phyloP scores from a whole-genome alignment of 805 yeast species.

The Candida fluviatilis region DNA sequence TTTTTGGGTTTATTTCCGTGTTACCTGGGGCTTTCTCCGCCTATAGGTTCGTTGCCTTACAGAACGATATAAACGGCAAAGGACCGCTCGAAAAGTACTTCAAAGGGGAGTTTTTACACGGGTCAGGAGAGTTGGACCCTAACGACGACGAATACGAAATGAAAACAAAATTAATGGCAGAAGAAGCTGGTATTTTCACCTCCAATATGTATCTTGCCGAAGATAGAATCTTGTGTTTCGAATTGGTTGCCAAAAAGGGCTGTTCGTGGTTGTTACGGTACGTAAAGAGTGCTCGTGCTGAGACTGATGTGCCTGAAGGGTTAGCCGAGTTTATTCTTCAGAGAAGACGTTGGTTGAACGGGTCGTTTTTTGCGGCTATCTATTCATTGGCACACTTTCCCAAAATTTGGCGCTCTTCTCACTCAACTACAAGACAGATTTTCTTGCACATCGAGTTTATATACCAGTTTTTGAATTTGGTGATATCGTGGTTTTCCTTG shows the following conservation, averaged over 20 bases:
- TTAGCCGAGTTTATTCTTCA: constrained; percentile 61
- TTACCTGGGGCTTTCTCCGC: constrained; percentile 71
- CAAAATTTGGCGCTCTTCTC: constrained; percentile 52
- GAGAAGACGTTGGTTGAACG: constrained; percentile 67
- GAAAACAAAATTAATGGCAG: constrained; percentile 32
- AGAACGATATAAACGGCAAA: constrained; percentile 47
- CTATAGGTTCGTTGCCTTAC: constrained; percentile 54
- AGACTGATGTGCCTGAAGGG: constrained; percentile 64
- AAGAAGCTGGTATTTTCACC: constrained; percentile 53
- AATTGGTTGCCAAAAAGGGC: constrained; percentile 54
- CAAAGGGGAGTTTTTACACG: constrained; percentile 59
- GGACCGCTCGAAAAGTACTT: constrained; percentile 65
- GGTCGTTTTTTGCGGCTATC: constrained; percentile 64
- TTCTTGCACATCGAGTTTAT: constrained; percentile 51
- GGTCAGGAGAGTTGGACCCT: constrained; percentile 55
- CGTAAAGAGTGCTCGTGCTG: constrained; percentile 60
- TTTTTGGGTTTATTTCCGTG: constrained; percentile 61
- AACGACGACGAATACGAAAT: constrained; percentile 47
- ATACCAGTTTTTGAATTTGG: constrained; percentile 50
- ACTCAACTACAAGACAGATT: constrained; percentile 46
- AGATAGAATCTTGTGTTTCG: constrained; percentile 64
- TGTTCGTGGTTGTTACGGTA: constrained; percentile 60
- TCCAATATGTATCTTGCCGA: constrained; percentile 70
- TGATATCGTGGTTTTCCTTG: constrained; percentile 60
- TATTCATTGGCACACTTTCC: constrained; percentile 54